These are phyloP conservation scores for Camelina neglecta DNA, from an alignment of 345 rosid species.

Conservation along the genomic window DNA sequence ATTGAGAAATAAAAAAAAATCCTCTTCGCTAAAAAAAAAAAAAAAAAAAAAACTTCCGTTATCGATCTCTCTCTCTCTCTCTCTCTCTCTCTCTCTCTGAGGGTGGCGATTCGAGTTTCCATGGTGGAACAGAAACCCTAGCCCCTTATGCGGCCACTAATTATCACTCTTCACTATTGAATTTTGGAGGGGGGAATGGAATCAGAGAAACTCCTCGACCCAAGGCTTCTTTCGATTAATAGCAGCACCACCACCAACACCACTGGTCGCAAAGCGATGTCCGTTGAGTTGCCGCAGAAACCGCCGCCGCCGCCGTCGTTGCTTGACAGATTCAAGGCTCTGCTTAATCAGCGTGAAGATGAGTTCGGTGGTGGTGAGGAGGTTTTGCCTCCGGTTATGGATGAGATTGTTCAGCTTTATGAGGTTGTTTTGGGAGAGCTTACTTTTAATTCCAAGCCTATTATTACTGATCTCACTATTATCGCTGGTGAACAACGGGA, in stretches of 20 bases:
- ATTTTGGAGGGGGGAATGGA: constrained; percentile 25
- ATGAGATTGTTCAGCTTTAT: constrained; percentile 78
- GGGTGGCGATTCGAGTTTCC: constrained; percentile 42
- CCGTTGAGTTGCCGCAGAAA: constrained; percentile 69
- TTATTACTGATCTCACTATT: constrained; percentile 95
- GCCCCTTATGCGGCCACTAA: constrained; percentile 26
- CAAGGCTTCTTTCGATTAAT: constrained; percentile 38
- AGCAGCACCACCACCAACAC: not conserved
- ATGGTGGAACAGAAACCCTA: constrained; percentile 47
- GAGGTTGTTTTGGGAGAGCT: constrained; percentile 71
- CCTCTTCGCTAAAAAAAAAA: constrained; percentile 17
- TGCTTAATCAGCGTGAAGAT: constrained; percentile 68
- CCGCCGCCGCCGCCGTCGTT: constrained; percentile 60
- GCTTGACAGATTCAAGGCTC: constrained; percentile 66
- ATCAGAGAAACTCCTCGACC: constrained; percentile 43
- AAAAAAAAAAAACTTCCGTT: constrained; percentile 32
- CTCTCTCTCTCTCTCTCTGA: not conserved
- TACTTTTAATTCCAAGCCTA: constrained; percentile 92
- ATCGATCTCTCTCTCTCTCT: not conserved
- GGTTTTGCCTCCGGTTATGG: constrained; percentile 44
- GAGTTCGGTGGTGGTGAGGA: constrained; percentile 51
- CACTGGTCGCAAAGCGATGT: constrained; percentile 45
- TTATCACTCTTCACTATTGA: constrained; percentile 32
- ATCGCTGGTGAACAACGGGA: constrained; percentile 90
- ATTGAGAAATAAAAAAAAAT: constrained; percentile 16